Base-by-base conservation (phyloP, 352 stramenopile genomes). In the Globisporangium emineosum region DNA sequence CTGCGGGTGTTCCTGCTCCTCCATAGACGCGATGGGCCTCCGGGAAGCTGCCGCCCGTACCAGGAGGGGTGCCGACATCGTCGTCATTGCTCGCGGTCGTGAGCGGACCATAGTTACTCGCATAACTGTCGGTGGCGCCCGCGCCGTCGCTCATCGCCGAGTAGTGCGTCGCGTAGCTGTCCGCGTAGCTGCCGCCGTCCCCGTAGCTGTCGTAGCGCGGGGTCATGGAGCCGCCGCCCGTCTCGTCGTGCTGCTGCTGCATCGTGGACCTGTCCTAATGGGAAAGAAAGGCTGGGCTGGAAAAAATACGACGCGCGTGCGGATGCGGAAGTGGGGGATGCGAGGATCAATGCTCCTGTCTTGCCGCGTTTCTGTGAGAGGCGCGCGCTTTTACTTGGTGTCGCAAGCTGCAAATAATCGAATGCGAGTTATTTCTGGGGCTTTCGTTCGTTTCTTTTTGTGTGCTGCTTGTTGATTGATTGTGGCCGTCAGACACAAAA, bases 11-110 rank as follows among this genome's bases (percentile, higher is more conserved):
- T 7, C 8, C 29, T 23, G 19, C n/a, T 43, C 29, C 30, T 43
- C 9, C 30, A 4, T 32, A 29, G 17, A 43, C 52, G 27, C 23
- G 35, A 50, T 37, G 35, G 33, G 35, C 33, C 10, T 50, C 27
- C 0, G 55, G 49, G 33, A 37, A 55, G 53, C 62, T 40, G 42
- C 43, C 25, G 9, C 62, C 62, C 1, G 55, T 56, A 7, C 37
- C 64, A 1, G 64, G 64, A 8, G 64, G 64, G 43, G 64, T 69
- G 35, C 64, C 64, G 0, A 69, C 57, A 29, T 53, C 64, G 27
- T 56, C 64, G 32, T 43, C 47, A 29, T 2, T 35, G 32, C n/a
- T 45, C n/a, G 23, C 56, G 40, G 56, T 51, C 19, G 50, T 37
- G 21, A 69, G 37, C 27, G 57, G 23, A 32, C 57, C 57, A 51